Evolutionary conservation across 352 stramenopile species (phyloP), one percentile per base, ranked within the genome.

Genomic region (Globisporangium apiculatum): DNA sequence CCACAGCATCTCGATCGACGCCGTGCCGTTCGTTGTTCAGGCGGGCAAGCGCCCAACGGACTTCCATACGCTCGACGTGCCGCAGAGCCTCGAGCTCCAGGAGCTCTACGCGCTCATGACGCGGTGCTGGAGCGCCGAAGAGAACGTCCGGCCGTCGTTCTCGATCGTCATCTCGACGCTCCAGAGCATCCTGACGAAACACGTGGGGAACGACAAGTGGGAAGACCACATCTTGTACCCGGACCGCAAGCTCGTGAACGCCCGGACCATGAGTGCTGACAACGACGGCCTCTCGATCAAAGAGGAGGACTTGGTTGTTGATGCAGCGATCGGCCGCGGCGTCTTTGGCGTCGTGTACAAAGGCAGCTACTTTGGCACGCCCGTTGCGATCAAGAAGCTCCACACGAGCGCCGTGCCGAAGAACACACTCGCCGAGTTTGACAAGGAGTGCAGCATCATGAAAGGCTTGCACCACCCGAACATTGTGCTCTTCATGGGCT

Each of bases 401-500:
- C 73, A 90, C 50, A 81, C 90, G 41, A 88, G 76, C 50, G 72
- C 73, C 6, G 83, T 91, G 50, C 79, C 80, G 4, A 92, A 91
- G 63, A 92, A 91, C 64, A 92, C 83, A 5, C 67, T 92, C 45
- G 48, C 72, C 31, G 84, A 92, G 58, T 94, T 91, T 35, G 79
- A 94, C 48, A 91, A 94, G 48, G 81, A 91, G 55, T 91, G 80
- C 61, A 83, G 48, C 17, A 92, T 94, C 67, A 92, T 92, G 83
- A 90, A 87, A 48, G 79, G 83, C 2, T 87, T 99, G 56, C 74
- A 97, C 57, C 96, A 99, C 73, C 96, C 96, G 7, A 99, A 99
- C 71, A 98, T 99, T 56, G 97, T 98, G 59, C 75, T 99, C 10
- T 99, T 98, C 66, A 98, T 99, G 88, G 95, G 95, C 37, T 97